A percentile compares a stretch with the other conserved stretches of the same genome.
Evolutionary conservation across 257 asterid genomes (phyloP).

Genomic region (Ilex asprella): DNA sequence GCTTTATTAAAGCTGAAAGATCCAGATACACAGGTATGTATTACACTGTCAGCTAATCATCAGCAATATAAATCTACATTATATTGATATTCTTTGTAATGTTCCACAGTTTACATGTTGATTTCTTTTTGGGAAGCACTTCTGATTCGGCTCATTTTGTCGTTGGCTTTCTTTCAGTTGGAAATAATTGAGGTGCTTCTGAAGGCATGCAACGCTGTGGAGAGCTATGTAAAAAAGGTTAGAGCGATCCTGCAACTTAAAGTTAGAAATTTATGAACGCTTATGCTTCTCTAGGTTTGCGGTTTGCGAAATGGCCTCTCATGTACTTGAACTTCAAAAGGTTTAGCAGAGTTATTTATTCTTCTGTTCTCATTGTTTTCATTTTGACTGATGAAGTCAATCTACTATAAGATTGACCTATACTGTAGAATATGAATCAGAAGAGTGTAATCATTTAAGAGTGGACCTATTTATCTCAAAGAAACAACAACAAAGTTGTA

Average conservation of each 20-base stretch:
- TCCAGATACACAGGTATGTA: slow-evolving; percentile 78
- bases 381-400: too few relatives aligned
- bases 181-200: slow-evolving; percentile 72
- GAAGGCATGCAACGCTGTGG: slow-evolving; percentile 65
- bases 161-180: slow-evolving; percentile 43
- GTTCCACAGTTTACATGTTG: not conserved
- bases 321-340: too few relatives aligned
- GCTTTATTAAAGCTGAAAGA: slow-evolving; percentile 71
- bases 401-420: too few relatives aligned
- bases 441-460: too few relatives aligned
- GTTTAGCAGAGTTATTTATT: too few relatives aligned
- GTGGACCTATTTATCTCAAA: too few relatives aligned
- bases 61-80: not conserved
- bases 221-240: slow-evolving; percentile 56
- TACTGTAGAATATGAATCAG: too few relatives aligned
- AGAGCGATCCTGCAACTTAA: slow-evolving; percentile 4
- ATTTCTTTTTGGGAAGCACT: not conserved
- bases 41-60: not conserved
- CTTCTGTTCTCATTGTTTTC: too few relatives aligned
- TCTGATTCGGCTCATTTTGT: slow-evolving; percentile 7
- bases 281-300: too few relatives aligned
- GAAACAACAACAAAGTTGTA: too few relatives aligned
- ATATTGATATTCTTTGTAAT: not conserved
- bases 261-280: not conserved
- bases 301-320: too few relatives aligned